phyloP scores from a whole-genome alignment of 345 rosid genomes.

The Clarkia xantiana region DNA sequence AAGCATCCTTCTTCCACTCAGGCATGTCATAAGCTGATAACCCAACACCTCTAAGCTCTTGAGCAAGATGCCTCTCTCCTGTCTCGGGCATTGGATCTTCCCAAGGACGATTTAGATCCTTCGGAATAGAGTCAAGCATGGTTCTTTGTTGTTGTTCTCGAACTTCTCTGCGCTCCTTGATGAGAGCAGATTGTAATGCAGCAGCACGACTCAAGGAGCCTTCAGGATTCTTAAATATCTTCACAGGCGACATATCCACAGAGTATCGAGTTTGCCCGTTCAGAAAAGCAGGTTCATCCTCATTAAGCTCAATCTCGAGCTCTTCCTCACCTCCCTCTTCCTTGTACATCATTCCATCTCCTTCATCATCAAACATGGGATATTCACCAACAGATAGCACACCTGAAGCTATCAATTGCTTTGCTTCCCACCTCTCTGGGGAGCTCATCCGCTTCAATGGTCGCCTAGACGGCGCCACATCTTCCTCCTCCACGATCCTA shows the following conservation, averaged over 20 bases:
- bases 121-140: constrained; percentile 84
- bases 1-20: constrained; percentile 93
- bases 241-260: constrained; percentile 75
- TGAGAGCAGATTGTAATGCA: constrained; percentile 83
- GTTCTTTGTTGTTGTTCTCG: constrained; percentile 77
- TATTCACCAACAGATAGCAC: constrained; percentile 41
- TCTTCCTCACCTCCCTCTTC: constrained; percentile 87
- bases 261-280: constrained; percentile 63
- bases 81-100: constrained; percentile 92
- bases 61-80: constrained; percentile 87
- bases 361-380: constrained; percentile 80
- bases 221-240: constrained; percentile 86
- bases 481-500: constrained; percentile 46
- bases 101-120: constrained; percentile 98
- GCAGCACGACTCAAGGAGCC: constrained; percentile 90
- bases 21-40: constrained; percentile 83
- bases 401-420: constrained; percentile 83
- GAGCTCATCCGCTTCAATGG: constrained; percentile 84
- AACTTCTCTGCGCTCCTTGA: constrained; percentile 73
- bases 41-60: constrained; percentile 85
- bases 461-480: constrained; percentile 35
- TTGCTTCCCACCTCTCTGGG: constrained; percentile 81
- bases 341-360: constrained; percentile 62
- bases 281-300: constrained; percentile 77
- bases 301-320: constrained; percentile 87